phyloP scores from a whole-genome alignment of 345 rosid species.

The Aquilaria yunnanensis region DNA sequence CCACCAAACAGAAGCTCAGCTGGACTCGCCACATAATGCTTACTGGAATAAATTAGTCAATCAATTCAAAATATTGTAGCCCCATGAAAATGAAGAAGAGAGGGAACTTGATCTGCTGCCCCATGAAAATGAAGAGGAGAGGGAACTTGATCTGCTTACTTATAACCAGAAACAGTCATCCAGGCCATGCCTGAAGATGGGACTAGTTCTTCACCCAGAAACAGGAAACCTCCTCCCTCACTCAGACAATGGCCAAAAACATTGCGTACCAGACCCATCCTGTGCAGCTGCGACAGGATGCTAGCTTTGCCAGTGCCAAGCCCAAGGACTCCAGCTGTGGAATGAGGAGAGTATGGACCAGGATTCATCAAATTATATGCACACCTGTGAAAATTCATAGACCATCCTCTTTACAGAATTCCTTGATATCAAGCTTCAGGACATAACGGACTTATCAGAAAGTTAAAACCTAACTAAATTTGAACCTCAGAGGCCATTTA shows the following conservation, averaged over 20 bases:
- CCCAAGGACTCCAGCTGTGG: conserved; percentile 75
- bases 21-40: conserved; percentile 56
- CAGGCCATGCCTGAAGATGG: conserved; percentile 60
- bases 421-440: neutral
- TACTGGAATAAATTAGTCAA: conserved; percentile 35
- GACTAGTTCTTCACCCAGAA: conserved; percentile 60
- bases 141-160: conserved; percentile 32
- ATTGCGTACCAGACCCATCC: conserved; percentile 39
- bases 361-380: conserved; percentile 63
- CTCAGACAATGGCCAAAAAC: conserved; percentile 83
- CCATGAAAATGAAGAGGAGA: too few relatives aligned
- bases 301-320: conserved; percentile 71
- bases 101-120: conserved; percentile 10
- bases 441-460: neutral
- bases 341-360: conserved; percentile 46
- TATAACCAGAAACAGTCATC: conserved; percentile 39
- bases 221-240: conserved; percentile 66
- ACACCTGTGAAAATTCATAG: conserved; percentile 39
- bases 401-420: neutral
- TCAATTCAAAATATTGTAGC: neutral
- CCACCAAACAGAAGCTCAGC: conserved; percentile 57
- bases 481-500: neutral
- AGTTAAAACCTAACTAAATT: neutral
- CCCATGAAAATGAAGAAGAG: too few relatives aligned
- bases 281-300: conserved; percentile 54